Evolutionary conservation across 352 stramenopile genomes (phyloP).

Genomic region (Phytopythium delawarense): DNA sequence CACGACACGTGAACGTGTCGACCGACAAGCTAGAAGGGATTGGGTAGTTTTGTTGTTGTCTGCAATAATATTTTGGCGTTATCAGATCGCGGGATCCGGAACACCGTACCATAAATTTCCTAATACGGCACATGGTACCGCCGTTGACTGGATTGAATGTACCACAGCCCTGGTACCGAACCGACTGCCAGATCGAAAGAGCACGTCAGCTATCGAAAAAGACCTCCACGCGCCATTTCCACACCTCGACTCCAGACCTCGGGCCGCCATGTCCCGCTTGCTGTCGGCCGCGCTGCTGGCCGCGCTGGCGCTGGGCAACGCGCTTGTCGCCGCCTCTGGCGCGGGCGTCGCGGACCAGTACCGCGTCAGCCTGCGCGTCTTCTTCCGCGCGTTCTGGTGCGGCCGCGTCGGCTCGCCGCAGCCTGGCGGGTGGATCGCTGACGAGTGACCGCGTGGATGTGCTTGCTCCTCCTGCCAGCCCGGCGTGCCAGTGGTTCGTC

Average conservation of each 20-base stretch:
- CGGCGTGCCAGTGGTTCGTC: conserved; percentile 82
- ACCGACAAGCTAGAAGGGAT: no score
- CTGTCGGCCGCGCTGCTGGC: conserved; percentile 19
- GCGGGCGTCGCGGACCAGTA: conserved; percentile 26
- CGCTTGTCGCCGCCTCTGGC: conserved; percentile 3
- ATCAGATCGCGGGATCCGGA: background rate
- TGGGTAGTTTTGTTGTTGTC: no score
- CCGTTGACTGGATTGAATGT: background rate
- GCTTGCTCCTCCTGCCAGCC: conserved; percentile 20
- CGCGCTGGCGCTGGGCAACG: conserved; percentile 9
- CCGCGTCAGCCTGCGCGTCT: conserved; percentile 57
- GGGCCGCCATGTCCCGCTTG: background rate
- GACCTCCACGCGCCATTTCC: conserved; percentile 1
- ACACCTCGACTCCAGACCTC: background rate
- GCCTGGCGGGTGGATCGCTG: background rate
- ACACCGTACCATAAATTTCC: background rate
- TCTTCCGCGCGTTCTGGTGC: conserved; percentile 77
- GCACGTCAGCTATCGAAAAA: background rate
- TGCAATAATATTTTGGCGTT: background rate
- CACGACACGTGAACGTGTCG: no score
- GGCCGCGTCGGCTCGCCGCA: background rate
- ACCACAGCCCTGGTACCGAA: background rate
- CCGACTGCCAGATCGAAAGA: background rate
- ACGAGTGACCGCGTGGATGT: background rate
- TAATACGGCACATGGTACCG: background rate